Base-by-base conservation (phyloP, 129 eudicot species). In the Glebionis coronaria region DNA sequence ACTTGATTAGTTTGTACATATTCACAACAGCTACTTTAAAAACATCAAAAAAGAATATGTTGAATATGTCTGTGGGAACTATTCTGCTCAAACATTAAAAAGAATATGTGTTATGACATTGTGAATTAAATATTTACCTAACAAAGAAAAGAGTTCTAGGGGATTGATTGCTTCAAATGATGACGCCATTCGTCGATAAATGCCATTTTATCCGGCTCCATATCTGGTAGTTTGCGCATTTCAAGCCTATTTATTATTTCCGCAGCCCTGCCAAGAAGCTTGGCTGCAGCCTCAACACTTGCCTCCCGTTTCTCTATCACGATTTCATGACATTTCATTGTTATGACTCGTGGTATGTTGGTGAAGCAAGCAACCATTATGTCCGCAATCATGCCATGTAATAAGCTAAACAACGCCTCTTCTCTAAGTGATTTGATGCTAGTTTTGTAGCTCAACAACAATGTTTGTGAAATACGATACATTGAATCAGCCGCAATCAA, bases 401-500 rank as follows among this genome's bases (percentile, higher is more conserved):
- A 29, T 21, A 55, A 27, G 23, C 25, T 31, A 56, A 64, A 65
- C 59, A 73, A 1, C n/a, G 23, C 28, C 21, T 56, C 65, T n/a
- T 55, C 63, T 12, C 12, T 35, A 14, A 2, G n/a, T 2, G 3
- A 10, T 15, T 9, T 12, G 28, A 35, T 55, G 20, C 14, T 27
- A 18, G 56, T 44, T 61, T 73, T 29, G 59, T 52, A 29, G 54
- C 53, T 61, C 4, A 57, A 40, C 6, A 66, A 52, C 56, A 78
- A 47, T 23, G 78, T 65, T 18, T 65, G 61, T 18, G 78, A 23
- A 44, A 72, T 59, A 23, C 70, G 50, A 12, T 78, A 65, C 82
- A 78, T 78, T 8, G 78, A 78, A 72, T 72, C 58, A 5, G 78
- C 78, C 12, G 44, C 78, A 11, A 71, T 65, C n/a, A 53, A 51